Conservation (phyloP, 2,329 filamentous ascomycete genomes). For the Blastomyces percursus region DNA sequence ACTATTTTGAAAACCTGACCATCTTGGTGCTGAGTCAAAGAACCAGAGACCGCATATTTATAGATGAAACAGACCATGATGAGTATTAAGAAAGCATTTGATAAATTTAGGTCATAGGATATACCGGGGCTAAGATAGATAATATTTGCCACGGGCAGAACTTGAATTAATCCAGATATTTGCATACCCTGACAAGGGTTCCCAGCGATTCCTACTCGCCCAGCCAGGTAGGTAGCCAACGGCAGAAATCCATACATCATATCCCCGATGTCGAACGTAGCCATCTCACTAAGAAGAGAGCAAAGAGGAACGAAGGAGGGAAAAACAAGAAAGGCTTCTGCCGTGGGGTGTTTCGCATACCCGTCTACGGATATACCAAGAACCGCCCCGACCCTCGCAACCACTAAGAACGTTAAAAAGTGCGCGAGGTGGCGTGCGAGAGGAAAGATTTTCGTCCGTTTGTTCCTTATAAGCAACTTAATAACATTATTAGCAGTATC, state of each 20-base stretch:
- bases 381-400: not conserved
- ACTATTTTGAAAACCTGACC: not conserved
- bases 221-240: not conserved
- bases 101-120: not conserved
- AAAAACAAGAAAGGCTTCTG: not conserved
- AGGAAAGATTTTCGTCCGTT: not conserved
- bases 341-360: not conserved
- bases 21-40: not conserved
- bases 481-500: constrained; percentile 1
- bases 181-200: not conserved
- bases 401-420: not conserved
- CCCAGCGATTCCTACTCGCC: not conserved
- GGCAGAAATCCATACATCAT: not conserved
- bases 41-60: no score
- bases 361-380: not conserved
- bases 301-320: not conserved
- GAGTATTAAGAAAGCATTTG: not conserved
- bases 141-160: not conserved
- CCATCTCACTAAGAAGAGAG: not conserved
- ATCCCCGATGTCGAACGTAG: not conserved
- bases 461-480: not conserved
- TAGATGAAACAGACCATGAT: no score
- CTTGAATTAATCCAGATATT: not conserved
- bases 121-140: not conserved
- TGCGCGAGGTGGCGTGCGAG: not conserved